A percentile compares a stretch with the other conserved stretches of the same genome.
Conservation (phyloP, 768 basidiomycete genomes). For the Lentinus brumalis region DNA sequence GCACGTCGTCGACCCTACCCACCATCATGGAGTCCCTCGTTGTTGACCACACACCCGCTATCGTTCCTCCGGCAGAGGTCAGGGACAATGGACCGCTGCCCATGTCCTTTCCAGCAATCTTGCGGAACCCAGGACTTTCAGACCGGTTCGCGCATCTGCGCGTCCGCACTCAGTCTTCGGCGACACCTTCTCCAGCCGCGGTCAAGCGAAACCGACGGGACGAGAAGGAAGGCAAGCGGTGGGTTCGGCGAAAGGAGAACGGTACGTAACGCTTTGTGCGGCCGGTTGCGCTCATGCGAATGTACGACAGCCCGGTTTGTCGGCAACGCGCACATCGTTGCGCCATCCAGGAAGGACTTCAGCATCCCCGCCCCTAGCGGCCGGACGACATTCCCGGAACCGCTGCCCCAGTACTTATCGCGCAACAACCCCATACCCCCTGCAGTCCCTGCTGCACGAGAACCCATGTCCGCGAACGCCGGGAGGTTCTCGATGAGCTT, state of each 20-base stretch:
- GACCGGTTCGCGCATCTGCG: conserved; percentile 58
- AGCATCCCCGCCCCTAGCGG: conserved; percentile 43
- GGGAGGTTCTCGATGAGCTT: conserved; percentile 77
- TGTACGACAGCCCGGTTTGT: conserved; percentile 58
- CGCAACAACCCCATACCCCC: conserved; percentile 59
- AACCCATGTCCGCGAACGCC: conserved; percentile 62
- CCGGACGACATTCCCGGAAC: conserved; percentile 71
- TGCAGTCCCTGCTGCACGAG: conserved; percentile 38
- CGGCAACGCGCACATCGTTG: conserved; percentile 71
- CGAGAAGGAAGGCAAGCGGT: conserved; percentile 77
- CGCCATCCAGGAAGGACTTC: conserved; percentile 63
- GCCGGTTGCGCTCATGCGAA: neutral
- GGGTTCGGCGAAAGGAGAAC: conserved; percentile 76
- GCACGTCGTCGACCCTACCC: too few species aligned
- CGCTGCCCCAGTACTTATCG: conserved; percentile 69
- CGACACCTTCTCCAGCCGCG: conserved; percentile 14
- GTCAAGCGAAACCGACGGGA: conserved; percentile 50
- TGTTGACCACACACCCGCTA: neutral
- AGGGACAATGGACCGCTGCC: conserved; percentile 40
- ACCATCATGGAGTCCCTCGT: neutral
- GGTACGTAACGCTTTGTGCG: conserved; percentile 42
- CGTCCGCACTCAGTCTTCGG: conserved; percentile 27
- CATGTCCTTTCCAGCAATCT: conserved; percentile 72
- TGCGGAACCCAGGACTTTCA: conserved; percentile 58
- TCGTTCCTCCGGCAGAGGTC: neutral